These are phyloP conservation scores for Adiantum capillusveneris DNA, from an alignment of 75 land plant genomes.

Conservation along the genomic window DNA sequence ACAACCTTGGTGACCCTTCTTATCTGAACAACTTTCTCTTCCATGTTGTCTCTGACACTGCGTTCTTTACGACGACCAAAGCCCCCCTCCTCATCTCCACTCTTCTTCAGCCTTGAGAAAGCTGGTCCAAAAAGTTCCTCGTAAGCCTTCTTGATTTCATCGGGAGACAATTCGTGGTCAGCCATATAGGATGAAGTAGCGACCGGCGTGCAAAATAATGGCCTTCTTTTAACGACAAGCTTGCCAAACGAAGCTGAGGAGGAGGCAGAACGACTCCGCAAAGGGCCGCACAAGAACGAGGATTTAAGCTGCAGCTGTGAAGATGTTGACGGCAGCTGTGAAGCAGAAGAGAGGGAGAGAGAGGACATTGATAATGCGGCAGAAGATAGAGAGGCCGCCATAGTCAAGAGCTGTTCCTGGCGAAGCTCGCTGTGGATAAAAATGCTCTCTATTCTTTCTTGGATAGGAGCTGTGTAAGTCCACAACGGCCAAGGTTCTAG, in stretches of 20 bases:
- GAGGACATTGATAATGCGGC: background rate
- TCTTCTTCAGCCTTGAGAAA: constrained; percentile 52
- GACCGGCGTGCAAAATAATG: background rate
- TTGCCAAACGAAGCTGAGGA: background rate
- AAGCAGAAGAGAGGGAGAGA: background rate
- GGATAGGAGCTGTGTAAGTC: too few species aligned
- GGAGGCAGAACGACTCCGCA: background rate
- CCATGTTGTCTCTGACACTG: constrained; percentile 49
- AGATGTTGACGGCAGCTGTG: background rate
- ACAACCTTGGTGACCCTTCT: constrained; percentile 97
- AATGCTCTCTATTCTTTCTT: too few species aligned
- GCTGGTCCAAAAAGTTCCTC: constrained; percentile 92
- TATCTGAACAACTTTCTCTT: constrained; percentile 89
- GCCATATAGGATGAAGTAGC: background rate
- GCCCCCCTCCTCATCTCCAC: constrained; percentile 26
- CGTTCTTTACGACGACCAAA: constrained; percentile 27
- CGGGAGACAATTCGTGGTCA: constrained; percentile 48
- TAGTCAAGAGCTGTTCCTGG: background rate
- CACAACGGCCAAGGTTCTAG: too few species aligned
- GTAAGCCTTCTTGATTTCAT: constrained; percentile 70
- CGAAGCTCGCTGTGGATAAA: too few species aligned
- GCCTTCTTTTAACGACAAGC: background rate
- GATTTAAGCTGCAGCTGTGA: background rate
- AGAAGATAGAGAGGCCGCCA: background rate
- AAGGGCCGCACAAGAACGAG: background rate